phyloP scores from a whole-genome alignment of 192 early-diverging fungal genomes.

The Jimgerdemannia lactiflua region DNA sequence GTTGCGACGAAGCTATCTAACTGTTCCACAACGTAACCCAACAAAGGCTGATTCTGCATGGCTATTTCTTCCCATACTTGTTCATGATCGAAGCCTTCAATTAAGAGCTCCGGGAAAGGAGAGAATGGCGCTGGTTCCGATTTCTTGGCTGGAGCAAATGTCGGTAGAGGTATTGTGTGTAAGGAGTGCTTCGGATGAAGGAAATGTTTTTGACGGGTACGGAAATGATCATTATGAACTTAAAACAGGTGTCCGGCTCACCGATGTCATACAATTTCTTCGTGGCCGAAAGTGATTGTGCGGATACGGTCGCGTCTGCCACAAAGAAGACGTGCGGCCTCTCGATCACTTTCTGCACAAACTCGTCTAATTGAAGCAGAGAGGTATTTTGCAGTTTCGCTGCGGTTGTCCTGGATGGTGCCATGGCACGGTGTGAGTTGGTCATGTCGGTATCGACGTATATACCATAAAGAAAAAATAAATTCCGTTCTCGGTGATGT shows the following conservation, averaged over 20 bases:
- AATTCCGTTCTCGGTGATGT: too few species aligned
- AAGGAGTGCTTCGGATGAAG: too few species aligned
- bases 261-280: constrained; percentile 54
- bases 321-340: constrained; percentile 51
- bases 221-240: too few species aligned
- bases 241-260: constrained; percentile 14
- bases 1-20: constrained; percentile 40
- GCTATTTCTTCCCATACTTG: constrained; percentile 96
- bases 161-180: background rate
- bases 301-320: constrained; percentile 26
- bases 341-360: constrained; percentile 39
- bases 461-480: too few species aligned
- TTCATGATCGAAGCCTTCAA: constrained; percentile 73
- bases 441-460: too few species aligned
- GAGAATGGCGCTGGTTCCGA: constrained; percentile 45
- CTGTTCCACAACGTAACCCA: constrained; percentile 56
- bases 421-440: too few species aligned
- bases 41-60: constrained; percentile 79
- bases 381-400: background rate
- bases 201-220: too few species aligned
- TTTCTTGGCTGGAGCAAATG: constrained; percentile 35
- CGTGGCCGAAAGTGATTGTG: constrained; percentile 37
- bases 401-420: background rate
- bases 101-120: constrained; percentile 57
- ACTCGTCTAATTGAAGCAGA: constrained; percentile 1